These are phyloP conservation scores for Ophiocordyceps australis DNA, from an alignment of 2,329 filamentous ascomycete species.

Conservation along the genomic window DNA sequence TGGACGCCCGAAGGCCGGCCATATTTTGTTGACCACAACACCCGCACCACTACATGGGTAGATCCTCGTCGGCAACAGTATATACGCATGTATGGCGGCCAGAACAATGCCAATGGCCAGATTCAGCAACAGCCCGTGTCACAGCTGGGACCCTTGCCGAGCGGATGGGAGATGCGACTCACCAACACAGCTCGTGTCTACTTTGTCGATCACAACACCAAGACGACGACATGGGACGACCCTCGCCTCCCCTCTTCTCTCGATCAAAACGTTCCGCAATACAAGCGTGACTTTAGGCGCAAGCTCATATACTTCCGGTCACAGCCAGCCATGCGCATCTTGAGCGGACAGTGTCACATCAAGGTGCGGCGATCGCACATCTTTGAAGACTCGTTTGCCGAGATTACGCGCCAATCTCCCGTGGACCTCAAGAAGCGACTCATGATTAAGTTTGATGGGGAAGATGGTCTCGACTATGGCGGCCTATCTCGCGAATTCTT, in stretches of 20 bases:
- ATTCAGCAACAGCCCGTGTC: constrained; percentile 97
- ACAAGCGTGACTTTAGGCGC: constrained; percentile 95
- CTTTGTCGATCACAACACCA: constrained; percentile 98
- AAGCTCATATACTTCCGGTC: constrained; percentile 99
- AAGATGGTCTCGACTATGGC: constrained; percentile 95
- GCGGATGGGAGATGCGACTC: constrained; percentile 98
- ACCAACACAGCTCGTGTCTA: constrained; percentile 97
- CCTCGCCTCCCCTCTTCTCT: constrained; percentile 86
- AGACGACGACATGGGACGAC: constrained; percentile 98
- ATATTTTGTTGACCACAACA: constrained; percentile 98
- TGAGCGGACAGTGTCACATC: constrained; percentile 93
- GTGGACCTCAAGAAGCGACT: constrained; percentile 93
- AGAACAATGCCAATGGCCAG: constrained; percentile 66
- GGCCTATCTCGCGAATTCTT: constrained; percentile 98
- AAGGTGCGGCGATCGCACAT: constrained; percentile 94
- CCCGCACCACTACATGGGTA: constrained; percentile 94
- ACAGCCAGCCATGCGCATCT: constrained; percentile 85
- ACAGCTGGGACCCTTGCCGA: constrained; percentile 84
- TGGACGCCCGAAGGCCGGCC: constrained; percentile 87
- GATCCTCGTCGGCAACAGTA: constrained; percentile 95
- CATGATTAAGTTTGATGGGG: constrained; percentile 99
- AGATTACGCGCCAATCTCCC: constrained; percentile 92
- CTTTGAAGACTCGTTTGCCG: constrained; percentile 96
- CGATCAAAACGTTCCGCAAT: constrained; percentile 96
- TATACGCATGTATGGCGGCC: constrained; percentile 88